Evolutionary conservation across 306 rosid genomes (phyloP).

Genomic region (Prinsepia uniflora): DNA sequence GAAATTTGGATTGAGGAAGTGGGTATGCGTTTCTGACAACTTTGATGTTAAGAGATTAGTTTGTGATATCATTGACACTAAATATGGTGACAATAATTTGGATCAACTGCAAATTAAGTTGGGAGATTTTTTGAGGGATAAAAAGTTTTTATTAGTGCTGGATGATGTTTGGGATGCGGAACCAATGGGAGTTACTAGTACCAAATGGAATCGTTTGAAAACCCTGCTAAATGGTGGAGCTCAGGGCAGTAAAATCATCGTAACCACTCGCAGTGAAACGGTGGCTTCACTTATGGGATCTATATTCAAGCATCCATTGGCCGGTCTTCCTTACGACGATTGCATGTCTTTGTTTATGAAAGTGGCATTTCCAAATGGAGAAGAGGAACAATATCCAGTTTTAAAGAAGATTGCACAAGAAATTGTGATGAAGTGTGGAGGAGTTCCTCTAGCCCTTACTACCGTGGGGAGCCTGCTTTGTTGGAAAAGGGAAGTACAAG

Average conservation of each 20-base stretch:
- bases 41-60: slow-evolving; percentile 1
- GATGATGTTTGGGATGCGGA: slow-evolving; percentile 23
- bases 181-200: background rate
- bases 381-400: background rate
- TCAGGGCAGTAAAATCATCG: slow-evolving; percentile 14
- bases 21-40: background rate
- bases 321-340: background rate
- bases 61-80: slow-evolving; percentile 2
- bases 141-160: slow-evolving; percentile 28
- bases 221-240: slow-evolving; percentile 5
- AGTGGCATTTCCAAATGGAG: slow-evolving; percentile 21
- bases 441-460: slow-evolving; percentile 29
- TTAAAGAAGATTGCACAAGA: slow-evolving; percentile 13
- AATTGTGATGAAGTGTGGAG: slow-evolving; percentile 29
- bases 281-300: too few species aligned
- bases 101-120: slow-evolving; percentile 3
- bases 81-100: background rate
- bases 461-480: slow-evolving; percentile 10
- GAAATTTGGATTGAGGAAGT: background rate
- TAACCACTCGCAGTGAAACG: slow-evolving; percentile 5
- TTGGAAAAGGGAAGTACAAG: background rate
- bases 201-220: background rate
- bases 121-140: background rate
- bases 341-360: slow-evolving; percentile 24
- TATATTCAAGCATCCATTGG: background rate